phyloP scores from a whole-genome alignment of 352 stramenopile species.

The Phytophthora pini region DNA sequence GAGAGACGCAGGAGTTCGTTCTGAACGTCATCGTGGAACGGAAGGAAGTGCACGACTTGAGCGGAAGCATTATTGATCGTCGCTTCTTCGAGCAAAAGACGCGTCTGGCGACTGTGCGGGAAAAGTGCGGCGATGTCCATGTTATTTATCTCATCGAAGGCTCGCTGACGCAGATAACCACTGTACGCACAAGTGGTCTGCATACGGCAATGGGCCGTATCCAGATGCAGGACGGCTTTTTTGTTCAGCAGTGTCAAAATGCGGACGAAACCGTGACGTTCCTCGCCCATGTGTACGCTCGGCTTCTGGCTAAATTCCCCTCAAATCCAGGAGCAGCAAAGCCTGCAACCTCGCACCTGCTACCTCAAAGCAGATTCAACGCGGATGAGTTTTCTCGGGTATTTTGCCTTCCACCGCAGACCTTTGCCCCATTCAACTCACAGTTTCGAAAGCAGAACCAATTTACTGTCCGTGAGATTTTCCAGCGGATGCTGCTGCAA shows the following conservation, averaged over 20 bases:
- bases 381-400: slow-evolving; percentile 31
- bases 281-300: slow-evolving; percentile 66
- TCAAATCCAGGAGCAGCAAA: not conserved
- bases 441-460: slow-evolving; percentile 80
- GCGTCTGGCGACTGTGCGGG: slow-evolving; percentile 50
- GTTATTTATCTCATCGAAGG: slow-evolving; percentile 89
- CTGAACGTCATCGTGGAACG: slow-evolving; percentile 87
- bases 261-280: slow-evolving; percentile 83
- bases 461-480: slow-evolving; percentile 77
- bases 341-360: slow-evolving; percentile 20
- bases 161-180: slow-evolving; percentile 76
- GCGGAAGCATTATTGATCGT: slow-evolving; percentile 84
- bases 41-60: slow-evolving; percentile 83
- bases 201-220: slow-evolving; percentile 81
- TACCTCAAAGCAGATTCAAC: slow-evolving; percentile 11
- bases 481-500: slow-evolving; percentile 88
- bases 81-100: slow-evolving; percentile 85
- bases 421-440: slow-evolving; percentile 70
- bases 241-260: slow-evolving; percentile 80
- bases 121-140: slow-evolving; percentile 69
- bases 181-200: slow-evolving; percentile 61
- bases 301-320: slow-evolving; percentile 68
- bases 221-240: slow-evolving; percentile 85
- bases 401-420: slow-evolving; percentile 58
- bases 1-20: slow-evolving; percentile 63